A percentile compares a stretch with the other conserved stretches of the same genome.
These are phyloP conservation scores for Bolboschoenoplectus hybrid DNA, from an alignment of 202 grass and related monocot species.

Conservation along the genomic window DNA sequence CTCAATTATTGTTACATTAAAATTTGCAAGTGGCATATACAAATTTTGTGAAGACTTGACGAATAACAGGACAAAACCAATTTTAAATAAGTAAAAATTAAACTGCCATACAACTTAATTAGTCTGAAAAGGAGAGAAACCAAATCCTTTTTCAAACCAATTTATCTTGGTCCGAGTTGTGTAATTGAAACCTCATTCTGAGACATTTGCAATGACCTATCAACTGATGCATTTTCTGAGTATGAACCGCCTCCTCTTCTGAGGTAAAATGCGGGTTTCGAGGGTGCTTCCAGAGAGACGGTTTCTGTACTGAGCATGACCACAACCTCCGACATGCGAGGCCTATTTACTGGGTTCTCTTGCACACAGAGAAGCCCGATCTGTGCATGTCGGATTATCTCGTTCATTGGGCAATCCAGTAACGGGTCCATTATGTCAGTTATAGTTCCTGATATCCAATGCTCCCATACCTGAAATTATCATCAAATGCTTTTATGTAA, in stretches of 20 bases:
- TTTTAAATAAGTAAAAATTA: neutral
- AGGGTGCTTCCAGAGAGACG: constrained; percentile 47
- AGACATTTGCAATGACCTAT: constrained; percentile 12
- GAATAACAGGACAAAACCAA: neutral
- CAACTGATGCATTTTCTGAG: constrained; percentile 8
- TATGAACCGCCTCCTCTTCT: constrained; percentile 28
- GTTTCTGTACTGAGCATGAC: constrained; percentile 57
- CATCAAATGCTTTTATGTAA: neutral
- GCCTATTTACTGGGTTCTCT: constrained; percentile 52
- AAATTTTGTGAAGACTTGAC: neutral
- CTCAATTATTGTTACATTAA: neutral
- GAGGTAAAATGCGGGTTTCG: constrained; percentile 56
- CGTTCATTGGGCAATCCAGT: constrained; percentile 40
- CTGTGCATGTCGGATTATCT: constrained; percentile 52
- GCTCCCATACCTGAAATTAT: constrained; percentile 53
- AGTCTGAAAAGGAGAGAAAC: neutral
- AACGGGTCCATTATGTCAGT: constrained; percentile 49
- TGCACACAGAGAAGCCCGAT: constrained; percentile 65
- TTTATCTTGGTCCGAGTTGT: constrained; percentile 58
- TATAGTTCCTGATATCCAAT: constrained; percentile 53
- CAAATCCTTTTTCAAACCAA: neutral
- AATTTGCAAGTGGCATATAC: neutral
- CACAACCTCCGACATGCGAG: constrained; percentile 58
- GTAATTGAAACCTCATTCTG: constrained; percentile 55
- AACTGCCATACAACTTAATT: neutral